Base-by-base conservation (phyloP, 306 rosid species). In the Dryas drummondii region DNA sequence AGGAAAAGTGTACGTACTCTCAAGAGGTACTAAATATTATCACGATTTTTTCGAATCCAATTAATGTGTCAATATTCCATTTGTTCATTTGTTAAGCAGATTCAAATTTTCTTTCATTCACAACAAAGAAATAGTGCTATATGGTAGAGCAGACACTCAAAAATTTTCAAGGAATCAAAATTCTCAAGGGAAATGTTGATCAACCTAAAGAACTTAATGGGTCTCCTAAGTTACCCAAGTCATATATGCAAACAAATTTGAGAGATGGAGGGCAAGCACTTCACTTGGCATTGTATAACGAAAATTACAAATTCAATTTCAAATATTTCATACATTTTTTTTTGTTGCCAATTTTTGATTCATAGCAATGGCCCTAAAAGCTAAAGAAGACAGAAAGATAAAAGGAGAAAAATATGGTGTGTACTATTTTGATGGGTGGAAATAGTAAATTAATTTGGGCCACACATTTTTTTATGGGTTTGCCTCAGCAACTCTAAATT, bases 341-440 rank as follows among this genome's bases (percentile, higher is more conserved):
- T 32, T 26, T 59, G 57, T 65, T 17, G 13, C 67, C 4, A 22
- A n/a, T 64, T n/a, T 45, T 55, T n/a, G 51, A 54, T 46, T 63
- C 80, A 65, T 56, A 15, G 57, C 41, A 70, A 51, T 45, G 52
- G 19, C 59, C 69, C 47, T 71, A 81, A 66, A 66, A 37, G 32
- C 70, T 49, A 81, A 71, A 58, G 14, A 70, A 16, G 64, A 48
- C 42, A 41, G 19, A 26, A 44, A 59, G 46, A 56, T 11, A 46
- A 9, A 66, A 52, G 37, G 40, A 58, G 13, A 62, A 62, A 16
- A 22, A 41, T 17, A 56, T 17, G n/a, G 3, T 44, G 76, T 70
- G 60, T 46, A 32, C 58, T 32, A 32, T 60, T 77, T 7, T 12
- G 61, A 16, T 52, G 54, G 75, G 19, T 48, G 53, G 70, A 62